Percentiles rank a stretch among this genome's conserved stretches.
Conservation (phyloP, 1,139 yeast genomes). For the Hemisphaericaspora subhashii region DNA sequence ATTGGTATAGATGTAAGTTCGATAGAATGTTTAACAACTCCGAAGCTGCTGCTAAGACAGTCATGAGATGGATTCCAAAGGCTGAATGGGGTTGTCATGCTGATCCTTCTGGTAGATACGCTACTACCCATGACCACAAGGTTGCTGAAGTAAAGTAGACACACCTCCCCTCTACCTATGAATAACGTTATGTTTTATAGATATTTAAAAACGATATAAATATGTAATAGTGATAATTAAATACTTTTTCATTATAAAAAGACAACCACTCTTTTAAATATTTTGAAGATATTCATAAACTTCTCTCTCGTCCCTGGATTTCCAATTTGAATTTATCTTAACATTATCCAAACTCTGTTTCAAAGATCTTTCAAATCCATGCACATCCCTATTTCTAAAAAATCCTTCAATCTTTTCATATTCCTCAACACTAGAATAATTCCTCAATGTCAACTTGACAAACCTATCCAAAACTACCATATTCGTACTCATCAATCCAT, state of each 20-base stretch:
- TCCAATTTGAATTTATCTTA: slow-evolving; percentile 50
- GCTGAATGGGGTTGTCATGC: slow-evolving; percentile 99
- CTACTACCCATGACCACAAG: slow-evolving; percentile 75
- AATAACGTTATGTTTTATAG: not conserved
- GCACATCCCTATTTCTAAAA: slow-evolving; percentile 55
- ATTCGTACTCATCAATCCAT: slow-evolving; percentile 51
- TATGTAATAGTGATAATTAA: not conserved
- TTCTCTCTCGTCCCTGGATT: slow-evolving; percentile 28
- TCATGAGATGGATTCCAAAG: slow-evolving; percentile 99
- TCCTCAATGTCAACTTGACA: slow-evolving; percentile 50
- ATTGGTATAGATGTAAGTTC: slow-evolving; percentile 96
- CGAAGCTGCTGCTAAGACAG: slow-evolving; percentile 94
- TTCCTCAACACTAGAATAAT: slow-evolving; percentile 45
- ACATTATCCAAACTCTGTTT: slow-evolving; percentile 56
- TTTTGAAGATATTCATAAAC: slow-evolving; percentile 33
- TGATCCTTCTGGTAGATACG: slow-evolving; percentile 97
- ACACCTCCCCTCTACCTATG: too few relatives aligned
- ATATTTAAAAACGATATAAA: not conserved
- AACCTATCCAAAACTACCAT: slow-evolving; percentile 67
- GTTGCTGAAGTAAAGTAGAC: slow-evolving; percentile 27
- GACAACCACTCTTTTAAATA: too few relatives aligned
- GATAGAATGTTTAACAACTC: slow-evolving; percentile 82
- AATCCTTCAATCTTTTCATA: slow-evolving; percentile 48
- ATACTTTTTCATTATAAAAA: too few relatives aligned
- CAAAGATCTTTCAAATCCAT: slow-evolving; percentile 61